Percentiles rank a stretch among this genome's conserved stretches.
These are phyloP conservation scores for Paspalum vaginatum DNA, from an alignment of 176 grass and related monocot species.

Conservation along the genomic window DNA sequence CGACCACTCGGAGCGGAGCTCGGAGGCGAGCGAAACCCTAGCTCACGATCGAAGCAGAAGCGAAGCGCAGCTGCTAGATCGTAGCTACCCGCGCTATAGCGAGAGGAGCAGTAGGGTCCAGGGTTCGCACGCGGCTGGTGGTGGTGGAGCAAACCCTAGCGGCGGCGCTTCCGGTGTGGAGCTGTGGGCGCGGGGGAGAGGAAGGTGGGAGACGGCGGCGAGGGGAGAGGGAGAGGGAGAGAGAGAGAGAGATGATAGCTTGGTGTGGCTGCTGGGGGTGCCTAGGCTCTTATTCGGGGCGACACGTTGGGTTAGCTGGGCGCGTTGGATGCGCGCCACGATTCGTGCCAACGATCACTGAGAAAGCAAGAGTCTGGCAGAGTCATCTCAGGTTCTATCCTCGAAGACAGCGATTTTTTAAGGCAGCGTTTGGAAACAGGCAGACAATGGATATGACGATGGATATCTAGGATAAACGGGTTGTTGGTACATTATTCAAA, in stretches of 20 bases:
- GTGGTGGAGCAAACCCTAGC: conserved; percentile 58
- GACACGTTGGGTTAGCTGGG: not conserved
- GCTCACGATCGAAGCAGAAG: conserved; percentile 19
- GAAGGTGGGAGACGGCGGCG: conserved; percentile 10
- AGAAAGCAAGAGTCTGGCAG: too few relatives aligned
- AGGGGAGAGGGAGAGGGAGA: not conserved
- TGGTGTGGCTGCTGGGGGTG: not conserved
- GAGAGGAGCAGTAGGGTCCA: not conserved
- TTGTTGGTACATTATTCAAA: too few relatives aligned
- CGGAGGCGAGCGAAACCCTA: conserved; percentile 1
- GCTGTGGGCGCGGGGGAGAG: not conserved
- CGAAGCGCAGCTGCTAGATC: not conserved
- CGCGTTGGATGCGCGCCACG: not conserved
- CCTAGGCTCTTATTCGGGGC: not conserved
- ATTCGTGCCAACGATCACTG: not conserved
- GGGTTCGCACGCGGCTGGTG: not conserved
- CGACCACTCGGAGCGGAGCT: conserved; percentile 24
- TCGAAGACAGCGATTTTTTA: too few relatives aligned
- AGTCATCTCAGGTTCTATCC: too few relatives aligned
- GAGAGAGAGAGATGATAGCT: too few relatives aligned
- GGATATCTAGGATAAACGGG: too few relatives aligned
- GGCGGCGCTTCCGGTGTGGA: not conserved
- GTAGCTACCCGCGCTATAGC: not conserved
- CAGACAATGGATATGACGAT: too few relatives aligned
- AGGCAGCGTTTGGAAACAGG: too few relatives aligned